Evolutionary conservation across 805 yeast species (phyloP), one percentile per base, ranked within the genome.

Genomic region (Ogataea methylovora): DNA sequence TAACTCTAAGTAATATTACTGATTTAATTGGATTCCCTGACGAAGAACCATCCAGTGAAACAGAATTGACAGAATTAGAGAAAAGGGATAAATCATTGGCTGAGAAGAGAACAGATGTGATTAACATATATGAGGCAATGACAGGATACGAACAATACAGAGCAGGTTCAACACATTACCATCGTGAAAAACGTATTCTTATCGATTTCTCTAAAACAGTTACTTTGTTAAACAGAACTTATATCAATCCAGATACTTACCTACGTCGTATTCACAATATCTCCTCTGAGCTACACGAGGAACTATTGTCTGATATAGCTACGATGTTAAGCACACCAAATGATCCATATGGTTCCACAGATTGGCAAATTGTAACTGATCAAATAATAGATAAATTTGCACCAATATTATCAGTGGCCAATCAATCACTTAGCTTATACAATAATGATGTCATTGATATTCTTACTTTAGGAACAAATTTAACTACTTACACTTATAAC

Each of bases 341-440:
- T 16, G 54, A 64, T 35, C 71, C 75, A 5, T 52, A 50, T 26
- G 25, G 45, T 6, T 63, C 71, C 10, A 74, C 71, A 0, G 53
- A 78, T 46, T 78, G 85, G 84, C 76, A 69, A 44, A 39, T 52
- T n/a, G 55, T 67, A 3, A 67, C 78, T 0, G 64, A 62, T 31
- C 62, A 56, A 23, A 66, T 76, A n/a, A 65, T 61, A 5, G 54
- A 54, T 20, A 76, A 76, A 45, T 78, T 78, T 49, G 58, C 73
- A 1, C 80, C 82, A 9, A 52, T 67, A 25, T 44, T 77, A 17
- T 42, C 56, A 27, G 45, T 52, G 6, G 39, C 76, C 34, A 69
- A 73, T 35, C 47, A 54, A 11, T 59, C 72, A 1, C 53, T 67
- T 17, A 27, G 36, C 6, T 20, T 39, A 2, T 54, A 38, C 26